Base-by-base conservation (phyloP, 371 early-diverging fungal genomes). In the Mortierella polycephala region DNA sequence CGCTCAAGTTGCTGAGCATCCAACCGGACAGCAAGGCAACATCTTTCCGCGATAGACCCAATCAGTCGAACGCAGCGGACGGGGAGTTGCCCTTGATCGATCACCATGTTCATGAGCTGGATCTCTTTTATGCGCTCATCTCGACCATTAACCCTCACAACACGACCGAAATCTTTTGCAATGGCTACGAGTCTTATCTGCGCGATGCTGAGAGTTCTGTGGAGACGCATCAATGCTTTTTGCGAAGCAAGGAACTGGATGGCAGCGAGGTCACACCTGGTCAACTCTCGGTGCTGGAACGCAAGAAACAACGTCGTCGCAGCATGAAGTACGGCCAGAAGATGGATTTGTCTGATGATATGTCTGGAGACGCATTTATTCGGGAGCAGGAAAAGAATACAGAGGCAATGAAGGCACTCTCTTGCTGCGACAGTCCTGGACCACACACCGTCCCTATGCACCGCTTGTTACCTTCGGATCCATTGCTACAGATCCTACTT, bases 181-280 rank as follows among this genome's bases (percentile, higher is more conserved):
- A 82, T 39, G 94, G 94, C 2, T 94, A 93, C 57, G 94, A 93
- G 51, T 86, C 85, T 20, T 96, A 96, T 67, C 81, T 96, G 30
- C 85, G 86, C 21, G 96, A 95, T 65, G 91, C 93, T 0, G 94
- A 94, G 61, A 70, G 71, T 10, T 81, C 84, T 1, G 87, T 94
- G 55, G 92, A 91, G 18, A 74, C 79, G 0, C 92, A 93, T 64
- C 81, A 82, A 44, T 85, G 89, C 46, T 92, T 87, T 66, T 87
- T 88, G 42, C 74, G 77, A 39, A 74, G 84, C 41, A 83, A 80
- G 42, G 83, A 82, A 2, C 57, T 62, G 1, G 71, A 77, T 7
- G 60, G 74, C 37, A 65, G 56, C n/a, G 54, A 69, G 49, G 57
- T 69, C 10, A 60, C 57, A 1, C 64, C 71, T 18, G 58, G 62